A percentile compares a stretch with the other conserved stretches of the same genome.
These are phyloP conservation scores for Sindora glabra DNA, from an alignment of 306 rosid genomes.

Conservation along the genomic window DNA sequence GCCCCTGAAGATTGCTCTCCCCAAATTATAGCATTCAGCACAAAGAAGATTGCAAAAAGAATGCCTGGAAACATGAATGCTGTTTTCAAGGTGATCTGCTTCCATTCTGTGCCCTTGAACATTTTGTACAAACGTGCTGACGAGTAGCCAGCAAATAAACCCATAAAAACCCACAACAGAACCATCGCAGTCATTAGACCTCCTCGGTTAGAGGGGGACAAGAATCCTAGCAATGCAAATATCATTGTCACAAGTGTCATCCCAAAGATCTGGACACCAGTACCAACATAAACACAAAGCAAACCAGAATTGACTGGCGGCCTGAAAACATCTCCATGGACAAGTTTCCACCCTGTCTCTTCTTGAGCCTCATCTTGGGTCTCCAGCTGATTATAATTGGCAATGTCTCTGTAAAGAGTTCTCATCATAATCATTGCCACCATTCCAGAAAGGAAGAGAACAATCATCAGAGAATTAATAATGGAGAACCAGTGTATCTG, in stretches of 20 bases:
- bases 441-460: slow-evolving; percentile 98
- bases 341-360: slow-evolving; percentile 99
- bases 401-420: slow-evolving; percentile 92
- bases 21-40: slow-evolving; percentile 92
- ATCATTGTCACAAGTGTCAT: slow-evolving; percentile 99
- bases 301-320: slow-evolving; percentile 81
- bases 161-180: slow-evolving; percentile 99
- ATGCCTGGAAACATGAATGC: slow-evolving; percentile 99
- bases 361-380: slow-evolving; percentile 99
- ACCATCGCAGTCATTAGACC: slow-evolving; percentile 99
- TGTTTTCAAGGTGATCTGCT: slow-evolving; percentile 89
- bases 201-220: slow-evolving; percentile 98
- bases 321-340: slow-evolving; percentile 93
- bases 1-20: slow-evolving; percentile 98
- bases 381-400: slow-evolving; percentile 96
- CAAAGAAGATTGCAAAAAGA: slow-evolving; percentile 78
- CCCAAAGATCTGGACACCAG: slow-evolving; percentile 91
- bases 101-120: slow-evolving; percentile 99
- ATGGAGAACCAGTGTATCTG: slow-evolving; percentile 99
- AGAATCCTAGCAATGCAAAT: slow-evolving; percentile 93
- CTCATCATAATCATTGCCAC: slow-evolving; percentile 99
- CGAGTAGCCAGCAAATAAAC: slow-evolving; percentile 92
- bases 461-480: slow-evolving; percentile 96
- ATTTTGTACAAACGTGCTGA: slow-evolving; percentile 96
- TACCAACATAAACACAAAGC: slow-evolving; percentile 94